A percentile compares a stretch with the other conserved stretches of the same genome.
Evolutionary conservation across 2,329 filamentous ascomycete genomes (phyloP).

Genomic region (Diaporthe vaccinii): DNA sequence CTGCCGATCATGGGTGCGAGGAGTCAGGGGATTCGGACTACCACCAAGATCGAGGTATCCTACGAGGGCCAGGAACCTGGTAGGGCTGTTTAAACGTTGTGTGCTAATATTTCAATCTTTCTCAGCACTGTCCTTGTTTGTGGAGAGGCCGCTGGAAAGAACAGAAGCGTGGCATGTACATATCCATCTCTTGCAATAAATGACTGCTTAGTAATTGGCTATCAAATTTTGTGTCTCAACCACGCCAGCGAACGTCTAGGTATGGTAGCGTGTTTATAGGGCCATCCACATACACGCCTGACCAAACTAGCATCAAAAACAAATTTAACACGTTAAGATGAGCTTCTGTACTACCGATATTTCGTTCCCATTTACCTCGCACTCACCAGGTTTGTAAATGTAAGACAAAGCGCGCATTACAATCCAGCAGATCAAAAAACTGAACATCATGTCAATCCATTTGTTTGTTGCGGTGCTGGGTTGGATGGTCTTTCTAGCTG

Average conservation of each 20-base stretch:
- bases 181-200: neutral
- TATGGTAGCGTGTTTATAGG: neutral
- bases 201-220: neutral
- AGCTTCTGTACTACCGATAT: neutral
- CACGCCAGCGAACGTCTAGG: neutral
- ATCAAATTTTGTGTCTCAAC: neutral
- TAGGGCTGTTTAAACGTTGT: neutral
- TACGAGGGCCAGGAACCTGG: neutral
- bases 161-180: neutral
- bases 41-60: constrained; percentile 26
- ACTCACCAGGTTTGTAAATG: no score
- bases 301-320: neutral
- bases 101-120: neutral
- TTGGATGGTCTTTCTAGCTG: no score
- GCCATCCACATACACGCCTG: neutral
- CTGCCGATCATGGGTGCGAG: constrained; percentile 11
- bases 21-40: constrained; percentile 14
- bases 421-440: no score
- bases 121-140: neutral
- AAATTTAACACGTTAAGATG: neutral
- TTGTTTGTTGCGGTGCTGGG: no score
- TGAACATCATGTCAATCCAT: no score
- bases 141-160: neutral
- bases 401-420: no score
- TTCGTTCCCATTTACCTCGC: neutral